A percentile compares a stretch with the other conserved stretches of the same genome.
These are phyloP conservation scores for Leccinum uliginosum DNA, from an alignment of 768 basidiomycete genomes.

Conservation along the genomic window DNA sequence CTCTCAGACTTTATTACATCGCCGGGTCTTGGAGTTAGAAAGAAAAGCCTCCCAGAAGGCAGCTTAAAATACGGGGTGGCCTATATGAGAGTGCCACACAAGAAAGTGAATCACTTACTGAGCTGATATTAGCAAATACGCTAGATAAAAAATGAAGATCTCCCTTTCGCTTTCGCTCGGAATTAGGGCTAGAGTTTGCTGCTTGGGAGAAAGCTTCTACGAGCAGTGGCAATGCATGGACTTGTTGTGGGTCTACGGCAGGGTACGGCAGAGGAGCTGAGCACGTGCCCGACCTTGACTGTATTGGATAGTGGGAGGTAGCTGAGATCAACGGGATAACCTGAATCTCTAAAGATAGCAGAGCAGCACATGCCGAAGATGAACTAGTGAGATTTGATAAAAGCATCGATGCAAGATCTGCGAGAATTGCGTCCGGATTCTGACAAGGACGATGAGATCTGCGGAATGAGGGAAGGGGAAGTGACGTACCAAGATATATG, in stretches of 20 bases:
- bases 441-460: conserved; percentile 30
- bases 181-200: conserved; percentile 48
- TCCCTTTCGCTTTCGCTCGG: conserved; percentile 60
- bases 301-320: conserved; percentile 59
- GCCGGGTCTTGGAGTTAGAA: conserved; percentile 62
- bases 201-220: conserved; percentile 85
- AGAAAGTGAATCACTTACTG: conserved; percentile 44
- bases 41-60: conserved; percentile 72
- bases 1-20: conserved; percentile 42
- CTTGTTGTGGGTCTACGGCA: conserved; percentile 43
- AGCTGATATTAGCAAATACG: conserved; percentile 89
- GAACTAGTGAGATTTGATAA: conserved; percentile 90
- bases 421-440: conserved; percentile 88
- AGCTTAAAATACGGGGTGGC: conserved; percentile 41
- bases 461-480: background rate
- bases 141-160: conserved; percentile 87
- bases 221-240: conserved; percentile 74
- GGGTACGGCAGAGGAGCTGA: conserved; percentile 72
- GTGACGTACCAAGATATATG: conserved; percentile 82
- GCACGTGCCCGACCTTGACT: conserved; percentile 79
- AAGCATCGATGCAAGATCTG: conserved; percentile 95
- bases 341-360: conserved; percentile 64
- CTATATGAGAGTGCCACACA: conserved; percentile 1
- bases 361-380: conserved; percentile 54
- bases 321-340: conserved; percentile 44